Evolutionary conservation across 2,329 filamentous ascomycete species (phyloP), one percentile per base, ranked within the genome.

Genomic region (Plectosphaerella cucumerina): DNA sequence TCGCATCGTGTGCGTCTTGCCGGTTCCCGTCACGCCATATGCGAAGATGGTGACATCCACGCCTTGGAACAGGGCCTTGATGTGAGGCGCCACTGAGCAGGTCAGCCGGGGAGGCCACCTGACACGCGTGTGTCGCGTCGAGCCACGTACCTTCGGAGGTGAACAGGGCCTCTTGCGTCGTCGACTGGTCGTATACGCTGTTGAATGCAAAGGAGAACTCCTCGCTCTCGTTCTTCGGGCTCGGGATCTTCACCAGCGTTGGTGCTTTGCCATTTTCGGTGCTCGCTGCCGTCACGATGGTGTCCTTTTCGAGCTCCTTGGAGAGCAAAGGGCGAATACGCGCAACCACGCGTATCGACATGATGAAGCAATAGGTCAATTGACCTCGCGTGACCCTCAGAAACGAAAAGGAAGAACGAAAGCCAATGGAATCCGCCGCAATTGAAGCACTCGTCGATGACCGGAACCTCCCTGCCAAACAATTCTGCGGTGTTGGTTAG

Each of bases 1-100:
- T 57, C 92, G 86, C 91, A 97, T 96, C 3, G 92, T 97, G 70
- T 96, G 90, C 53, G 92, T 97, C 72, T 97, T 97, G 50, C 92
- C 92, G 0, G 91, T 96, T 44, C 92, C 92, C 0, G 92, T 96
- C 53, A 93, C 90, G 54, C 92, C 92, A 66, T 97, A 96, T 23
- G 92, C 91, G 64, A 97, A 96, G 51, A 96, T 82, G 11, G 90
- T 96, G 41, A 93, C 82, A 70, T 95, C 89, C 64, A 90, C 84
- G 52, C 90, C 94, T 70, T 86, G 86, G 72, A 97, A 97, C 10
- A 97, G 82, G 50, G 94, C 88, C 67, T 96, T 97, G 56, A 97
- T 77, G 47, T 92, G 91, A 2, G 93, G 90, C 39, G 90, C 80
- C 59, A 97, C 92, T 96, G 17, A 5, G 12, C n/a, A 18, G n/a